These are phyloP conservation scores for Aspergillus olivimuriae DNA, from an alignment of 495 filamentous ascomycete species.

Conservation along the genomic window DNA sequence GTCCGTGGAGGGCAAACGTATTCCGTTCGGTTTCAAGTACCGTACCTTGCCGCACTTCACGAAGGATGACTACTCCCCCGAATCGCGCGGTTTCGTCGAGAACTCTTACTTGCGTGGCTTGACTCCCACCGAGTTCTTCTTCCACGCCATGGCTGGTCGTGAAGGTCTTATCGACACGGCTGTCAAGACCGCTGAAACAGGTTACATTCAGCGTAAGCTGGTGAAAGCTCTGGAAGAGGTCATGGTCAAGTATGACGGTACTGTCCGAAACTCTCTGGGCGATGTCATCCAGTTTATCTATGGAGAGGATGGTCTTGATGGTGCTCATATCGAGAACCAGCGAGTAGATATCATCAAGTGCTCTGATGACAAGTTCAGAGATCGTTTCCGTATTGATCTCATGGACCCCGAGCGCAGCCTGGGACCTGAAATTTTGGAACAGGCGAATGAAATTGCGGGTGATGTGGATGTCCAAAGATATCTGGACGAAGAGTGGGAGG, in stretches of 20 bases:
- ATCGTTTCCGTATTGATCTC: conserved; percentile 84
- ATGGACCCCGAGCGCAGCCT: conserved; percentile 70
- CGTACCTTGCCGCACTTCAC: conserved; percentile 96
- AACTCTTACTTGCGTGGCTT: conserved; percentile 97
- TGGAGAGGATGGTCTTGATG: conserved; percentile 94
- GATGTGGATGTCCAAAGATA: conserved; percentile 78
- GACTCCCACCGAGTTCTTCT: conserved; percentile 96
- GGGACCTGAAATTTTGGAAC: conserved; percentile 68
- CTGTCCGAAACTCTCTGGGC: conserved; percentile 91
- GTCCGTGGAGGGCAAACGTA: conserved; percentile 96
- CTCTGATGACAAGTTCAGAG: conserved; percentile 64
- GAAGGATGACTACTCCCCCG: conserved; percentile 96
- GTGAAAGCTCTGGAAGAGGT: conserved; percentile 98
- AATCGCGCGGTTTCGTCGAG: conserved; percentile 96
- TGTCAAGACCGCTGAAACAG: conserved; percentile 98
- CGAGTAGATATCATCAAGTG: conserved; percentile 76
- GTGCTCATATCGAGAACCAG: conserved; percentile 84
- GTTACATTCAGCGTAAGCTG: conserved; percentile 96
- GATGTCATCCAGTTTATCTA: conserved; percentile 98
- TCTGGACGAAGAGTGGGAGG: conserved; percentile 84
- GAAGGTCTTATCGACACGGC: conserved; percentile 99
- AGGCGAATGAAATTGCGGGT: conserved; percentile 79
- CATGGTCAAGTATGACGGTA: conserved; percentile 96
- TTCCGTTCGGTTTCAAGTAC: conserved; percentile 99
- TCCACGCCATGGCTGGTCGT: conserved; percentile 99